Percentiles rank a stretch among this genome's conserved stretches.
These are phyloP conservation scores for Umbelopsis isabellina DNA, from an alignment of 192 early-diverging fungal species.

Conservation along the genomic window DNA sequence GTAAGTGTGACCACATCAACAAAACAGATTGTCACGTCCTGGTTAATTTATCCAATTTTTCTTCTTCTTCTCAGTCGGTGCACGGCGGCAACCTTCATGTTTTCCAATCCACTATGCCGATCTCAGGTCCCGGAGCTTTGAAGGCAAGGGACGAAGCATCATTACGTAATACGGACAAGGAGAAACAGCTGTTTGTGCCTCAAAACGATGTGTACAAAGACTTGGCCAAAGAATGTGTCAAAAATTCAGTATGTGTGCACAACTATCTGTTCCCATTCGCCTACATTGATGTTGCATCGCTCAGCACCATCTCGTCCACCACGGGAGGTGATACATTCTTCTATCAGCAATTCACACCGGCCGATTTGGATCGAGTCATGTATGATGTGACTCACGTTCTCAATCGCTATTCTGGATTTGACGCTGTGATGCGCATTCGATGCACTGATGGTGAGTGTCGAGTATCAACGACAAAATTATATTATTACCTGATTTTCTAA, in stretches of 20 bases:
- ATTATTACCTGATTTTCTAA: constrained; percentile 83
- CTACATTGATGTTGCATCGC: constrained; percentile 89
- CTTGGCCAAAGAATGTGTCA: constrained; percentile 82
- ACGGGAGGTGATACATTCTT: constrained; percentile 87
- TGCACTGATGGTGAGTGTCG: constrained; percentile 73
- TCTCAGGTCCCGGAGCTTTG: constrained; percentile 84
- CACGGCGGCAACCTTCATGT: constrained; percentile 85
- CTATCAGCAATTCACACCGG: constrained; percentile 82
- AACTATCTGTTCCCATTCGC: constrained; percentile 87
- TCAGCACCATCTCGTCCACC: constrained; percentile 74
- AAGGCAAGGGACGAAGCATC: constrained; percentile 89
- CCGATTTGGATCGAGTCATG: constrained; percentile 73
- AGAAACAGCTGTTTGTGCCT: constrained; percentile 81
- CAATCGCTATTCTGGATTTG: constrained; percentile 82
- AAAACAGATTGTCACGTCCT: neutral
- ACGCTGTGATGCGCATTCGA: constrained; percentile 88
- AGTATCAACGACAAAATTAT: constrained; percentile 57
- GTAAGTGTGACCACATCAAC: constrained; percentile 37
- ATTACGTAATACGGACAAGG: constrained; percentile 93
- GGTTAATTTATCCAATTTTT: neutral
- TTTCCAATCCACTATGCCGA: constrained; percentile 89
- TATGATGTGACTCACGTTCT: constrained; percentile 77
- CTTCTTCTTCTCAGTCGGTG: neutral
- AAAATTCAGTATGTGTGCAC: constrained; percentile 82
- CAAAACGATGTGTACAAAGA: constrained; percentile 88